Conservation (phyloP, 176 grass and related monocot genomes). For the Coix lacrymajobi region DNA sequence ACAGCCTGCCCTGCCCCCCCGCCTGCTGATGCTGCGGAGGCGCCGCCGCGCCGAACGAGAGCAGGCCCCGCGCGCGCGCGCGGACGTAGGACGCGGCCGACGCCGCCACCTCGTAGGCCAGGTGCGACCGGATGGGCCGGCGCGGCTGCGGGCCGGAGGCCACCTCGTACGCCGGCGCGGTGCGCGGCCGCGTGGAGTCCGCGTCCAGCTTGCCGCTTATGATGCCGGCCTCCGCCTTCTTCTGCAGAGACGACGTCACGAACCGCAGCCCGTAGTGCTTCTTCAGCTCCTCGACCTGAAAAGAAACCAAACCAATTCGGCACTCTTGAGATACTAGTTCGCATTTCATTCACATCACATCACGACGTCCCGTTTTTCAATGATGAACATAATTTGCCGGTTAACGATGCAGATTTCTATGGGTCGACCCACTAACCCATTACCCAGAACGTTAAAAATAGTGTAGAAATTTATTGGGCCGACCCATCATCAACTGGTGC, state of each 20-base stretch:
- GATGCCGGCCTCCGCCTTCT: constrained; percentile 53
- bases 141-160: constrained; percentile 40
- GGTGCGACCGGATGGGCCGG: constrained; percentile 48
- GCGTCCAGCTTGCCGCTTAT: constrained; percentile 42
- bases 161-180: constrained; percentile 1
- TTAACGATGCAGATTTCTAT: too few relatives aligned
- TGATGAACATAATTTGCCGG: too few relatives aligned
- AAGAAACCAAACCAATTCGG: background rate
- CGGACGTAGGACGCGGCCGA: constrained; percentile 83
- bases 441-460: too few relatives aligned
- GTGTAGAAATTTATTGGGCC: too few relatives aligned
- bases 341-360: background rate
- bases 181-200: constrained; percentile 43
- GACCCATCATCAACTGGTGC: too few relatives aligned
- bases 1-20: constrained; percentile 18
- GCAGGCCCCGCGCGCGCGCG: constrained; percentile 59
- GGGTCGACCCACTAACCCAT: too few relatives aligned
- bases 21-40: background rate
- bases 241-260: constrained; percentile 77
- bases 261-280: constrained; percentile 53
- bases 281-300: constrained; percentile 55
- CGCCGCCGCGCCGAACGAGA: constrained; percentile 33
- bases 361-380: too few relatives aligned
- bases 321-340: background rate
- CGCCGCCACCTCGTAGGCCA: constrained; percentile 84